Evolutionary conservation across 2,329 filamentous ascomycete species (phyloP).

Genomic region (Amylocarpus encephaloides): DNA sequence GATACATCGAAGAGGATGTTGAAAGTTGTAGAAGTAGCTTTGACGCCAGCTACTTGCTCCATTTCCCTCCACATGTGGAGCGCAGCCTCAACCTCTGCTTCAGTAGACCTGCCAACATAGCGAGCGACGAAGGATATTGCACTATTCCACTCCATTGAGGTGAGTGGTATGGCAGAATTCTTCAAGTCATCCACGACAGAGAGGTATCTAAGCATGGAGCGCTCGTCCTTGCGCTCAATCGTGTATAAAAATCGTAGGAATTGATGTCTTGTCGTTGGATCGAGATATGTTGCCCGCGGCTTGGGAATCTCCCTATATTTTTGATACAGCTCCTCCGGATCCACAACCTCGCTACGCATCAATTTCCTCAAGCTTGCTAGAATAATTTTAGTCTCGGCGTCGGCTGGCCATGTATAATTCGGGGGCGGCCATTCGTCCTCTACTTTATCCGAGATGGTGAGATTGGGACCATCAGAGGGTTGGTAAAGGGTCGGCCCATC

Average conservation of each 20-base stretch:
- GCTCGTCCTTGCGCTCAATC: conserved; percentile 31
- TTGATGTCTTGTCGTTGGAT: conserved; percentile 23
- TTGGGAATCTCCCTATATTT: conserved; percentile 32
- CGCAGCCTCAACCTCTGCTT: conserved; percentile 58
- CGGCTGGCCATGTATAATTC: conserved; percentile 26
- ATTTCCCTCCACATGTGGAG: conserved; percentile 83
- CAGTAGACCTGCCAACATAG: conserved; percentile 54
- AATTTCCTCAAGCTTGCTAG: conserved; percentile 21
- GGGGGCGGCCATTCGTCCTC: conserved; percentile 38
- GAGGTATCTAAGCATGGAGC: conserved; percentile 74
- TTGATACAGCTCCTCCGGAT: conserved; percentile 29
- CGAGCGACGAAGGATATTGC: conserved; percentile 74
- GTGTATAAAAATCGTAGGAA: conserved; percentile 28
- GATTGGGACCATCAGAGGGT: conserved; percentile 40
- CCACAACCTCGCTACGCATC: conserved; percentile 11
- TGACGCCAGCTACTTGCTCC: conserved; percentile 64
- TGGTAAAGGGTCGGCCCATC: conserved; percentile 49
- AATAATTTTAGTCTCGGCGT: conserved; percentile 23
- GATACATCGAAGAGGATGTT: conserved; percentile 89
- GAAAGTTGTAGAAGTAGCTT: conserved; percentile 74
- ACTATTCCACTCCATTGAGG: conserved; percentile 69
- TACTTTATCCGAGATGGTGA: conserved; percentile 45
- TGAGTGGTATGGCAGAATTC: conserved; percentile 62
- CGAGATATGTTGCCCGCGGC: conserved; percentile 30
- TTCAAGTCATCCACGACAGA: conserved; percentile 79